Conservation (phyloP, 108 stramenopile species). For the Nitzschia inconspicua region DNA sequence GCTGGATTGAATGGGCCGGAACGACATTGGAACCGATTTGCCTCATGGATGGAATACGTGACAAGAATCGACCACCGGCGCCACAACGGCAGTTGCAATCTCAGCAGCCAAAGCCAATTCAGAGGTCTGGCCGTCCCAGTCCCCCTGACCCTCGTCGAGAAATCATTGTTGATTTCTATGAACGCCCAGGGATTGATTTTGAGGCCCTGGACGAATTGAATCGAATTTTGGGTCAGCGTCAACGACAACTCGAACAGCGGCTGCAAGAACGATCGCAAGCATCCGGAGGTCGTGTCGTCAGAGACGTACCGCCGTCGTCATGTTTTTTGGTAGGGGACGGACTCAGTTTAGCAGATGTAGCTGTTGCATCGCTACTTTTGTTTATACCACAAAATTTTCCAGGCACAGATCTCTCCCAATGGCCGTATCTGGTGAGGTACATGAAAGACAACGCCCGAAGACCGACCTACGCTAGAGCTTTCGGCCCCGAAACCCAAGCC, state of each 20-base stretch:
- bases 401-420: constrained; percentile 40
- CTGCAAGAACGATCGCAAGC: constrained; percentile 30
- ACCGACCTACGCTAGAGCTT: constrained; percentile 60
- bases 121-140: not conserved
- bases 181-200: constrained; percentile 54
- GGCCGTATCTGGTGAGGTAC: constrained; percentile 72
- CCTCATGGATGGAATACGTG: constrained; percentile 75
- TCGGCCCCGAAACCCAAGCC: constrained; percentile 29
- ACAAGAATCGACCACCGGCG: no score
- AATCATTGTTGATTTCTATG: constrained; percentile 61
- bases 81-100: no score
- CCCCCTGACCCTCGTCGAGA: constrained; percentile 62
- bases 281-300: no score
- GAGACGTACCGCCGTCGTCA: not conserved
- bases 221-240: not conserved
- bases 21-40: constrained; percentile 82
- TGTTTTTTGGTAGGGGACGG: constrained; percentile 46
- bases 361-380: constrained; percentile 68
- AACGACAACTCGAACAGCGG: not conserved
- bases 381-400: constrained; percentile 82
- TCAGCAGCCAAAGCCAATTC: not conserved
- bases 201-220: constrained; percentile 54
- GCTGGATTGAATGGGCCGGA: constrained; percentile 84
- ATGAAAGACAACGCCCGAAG: constrained; percentile 72
- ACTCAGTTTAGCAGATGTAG: constrained; percentile 79